Evolutionary conservation across 768 basidiomycete species (phyloP).

Genomic region (Kwoniella heveanensis): DNA sequence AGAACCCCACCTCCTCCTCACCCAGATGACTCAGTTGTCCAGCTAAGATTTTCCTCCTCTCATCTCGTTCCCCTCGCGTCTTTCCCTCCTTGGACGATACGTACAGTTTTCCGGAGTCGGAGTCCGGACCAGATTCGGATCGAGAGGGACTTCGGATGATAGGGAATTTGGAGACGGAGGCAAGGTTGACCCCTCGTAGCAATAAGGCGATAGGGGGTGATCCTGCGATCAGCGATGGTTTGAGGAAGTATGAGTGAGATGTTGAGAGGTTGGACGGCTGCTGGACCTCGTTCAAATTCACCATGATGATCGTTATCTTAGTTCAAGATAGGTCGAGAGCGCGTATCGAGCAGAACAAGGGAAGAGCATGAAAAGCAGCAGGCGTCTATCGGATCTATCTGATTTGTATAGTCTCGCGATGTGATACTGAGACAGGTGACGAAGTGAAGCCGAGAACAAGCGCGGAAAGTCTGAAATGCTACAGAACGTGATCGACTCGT

Average conservation of each 20-base stretch:
- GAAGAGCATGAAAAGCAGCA: too few species aligned
- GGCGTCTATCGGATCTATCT: too few species aligned
- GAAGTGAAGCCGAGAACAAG: too few species aligned
- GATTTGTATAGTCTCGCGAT: too few species aligned
- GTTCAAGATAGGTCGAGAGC: too few species aligned
- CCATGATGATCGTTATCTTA: not conserved
- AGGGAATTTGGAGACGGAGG: constrained; percentile 80
- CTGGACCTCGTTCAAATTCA: not conserved
- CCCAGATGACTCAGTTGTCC: constrained; percentile 66
- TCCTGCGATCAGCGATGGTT: constrained; percentile 32
- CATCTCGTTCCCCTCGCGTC: constrained; percentile 28
- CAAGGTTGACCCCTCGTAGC: constrained; percentile 91
- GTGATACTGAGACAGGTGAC: too few species aligned
- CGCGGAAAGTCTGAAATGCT: too few species aligned
- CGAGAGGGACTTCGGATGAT: constrained; percentile 54
- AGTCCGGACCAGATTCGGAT: too few species aligned
- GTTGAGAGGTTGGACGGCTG: constrained; percentile 19
- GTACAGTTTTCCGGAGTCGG: too few species aligned
- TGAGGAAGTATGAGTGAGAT: constrained; percentile 34
- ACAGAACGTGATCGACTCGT: too few species aligned
- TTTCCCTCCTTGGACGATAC: not conserved
- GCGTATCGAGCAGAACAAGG: too few species aligned
- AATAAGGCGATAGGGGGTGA: constrained; percentile 68
- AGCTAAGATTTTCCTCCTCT: constrained; percentile 18
- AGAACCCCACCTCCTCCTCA: constrained; percentile 72